These are phyloP conservation scores for Annona cherimola DNA, from an alignment of 164 flowering plant genomes.

Conservation along the genomic window DNA sequence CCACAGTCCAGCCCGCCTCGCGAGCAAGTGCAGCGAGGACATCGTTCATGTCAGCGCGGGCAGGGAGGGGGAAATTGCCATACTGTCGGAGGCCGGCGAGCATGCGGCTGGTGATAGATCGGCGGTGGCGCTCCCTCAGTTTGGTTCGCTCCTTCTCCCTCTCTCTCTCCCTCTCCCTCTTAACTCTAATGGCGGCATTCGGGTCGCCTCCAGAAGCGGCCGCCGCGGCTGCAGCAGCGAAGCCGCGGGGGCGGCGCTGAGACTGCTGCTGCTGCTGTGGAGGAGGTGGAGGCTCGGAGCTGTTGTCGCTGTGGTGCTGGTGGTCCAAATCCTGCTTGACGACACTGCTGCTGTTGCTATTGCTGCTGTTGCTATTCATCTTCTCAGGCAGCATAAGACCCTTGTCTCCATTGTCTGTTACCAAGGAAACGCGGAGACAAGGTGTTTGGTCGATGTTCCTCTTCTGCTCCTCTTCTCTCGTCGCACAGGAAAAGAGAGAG, in stretches of 20 bases:
- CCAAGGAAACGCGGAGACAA: too few relatives aligned
- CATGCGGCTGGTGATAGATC: slow-evolving; percentile 71
- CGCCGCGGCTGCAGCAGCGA: slow-evolving; percentile 52
- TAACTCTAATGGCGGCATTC: slow-evolving; percentile 1
- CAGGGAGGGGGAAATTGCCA: slow-evolving; percentile 71
- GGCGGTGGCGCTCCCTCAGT: slow-evolving; percentile 65
- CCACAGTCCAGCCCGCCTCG: slow-evolving; percentile 82
- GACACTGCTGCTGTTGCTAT: too few relatives aligned
- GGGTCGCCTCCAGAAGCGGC: slow-evolving; percentile 12
- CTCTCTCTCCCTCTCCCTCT: slow-evolving; percentile 58
- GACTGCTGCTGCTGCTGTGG: slow-evolving; percentile 18
- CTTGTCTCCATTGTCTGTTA: too few relatives aligned
- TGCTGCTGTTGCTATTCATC: too few relatives aligned
- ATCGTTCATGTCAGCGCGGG: slow-evolving; percentile 77
- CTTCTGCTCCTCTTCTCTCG: too few relatives aligned
- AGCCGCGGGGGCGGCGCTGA: slow-evolving; percentile 48
- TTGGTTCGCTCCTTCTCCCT: slow-evolving; percentile 71
- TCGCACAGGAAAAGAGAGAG: too few relatives aligned
- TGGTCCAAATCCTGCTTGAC: slow-evolving; percentile 31
- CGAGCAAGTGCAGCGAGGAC: slow-evolving; percentile 73
- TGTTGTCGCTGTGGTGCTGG: slow-evolving; percentile 22
- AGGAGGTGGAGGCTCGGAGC: slow-evolving; percentile 21
- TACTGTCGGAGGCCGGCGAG: slow-evolving; percentile 67
- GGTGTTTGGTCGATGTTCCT: background rate
- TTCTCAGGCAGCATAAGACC: too few relatives aligned